A percentile compares a stretch with the other conserved stretches of the same genome.
Conservation (phyloP, 2,329 filamentous ascomycete species). For the Talaromyces sp. region DNA sequence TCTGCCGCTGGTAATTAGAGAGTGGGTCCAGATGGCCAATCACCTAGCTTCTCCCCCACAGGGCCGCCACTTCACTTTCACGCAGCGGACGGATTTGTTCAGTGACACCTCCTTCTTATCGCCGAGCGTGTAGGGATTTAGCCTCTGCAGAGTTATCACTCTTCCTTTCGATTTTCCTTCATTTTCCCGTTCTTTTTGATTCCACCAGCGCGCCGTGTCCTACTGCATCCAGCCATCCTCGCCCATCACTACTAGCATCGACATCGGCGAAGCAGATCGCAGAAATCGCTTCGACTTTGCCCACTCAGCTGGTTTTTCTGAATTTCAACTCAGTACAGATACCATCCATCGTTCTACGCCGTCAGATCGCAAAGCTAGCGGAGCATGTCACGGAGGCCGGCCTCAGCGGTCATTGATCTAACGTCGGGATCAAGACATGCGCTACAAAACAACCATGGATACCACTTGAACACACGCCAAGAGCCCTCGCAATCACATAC, state of each 20-base stretch:
- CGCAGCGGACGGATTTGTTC: not conserved
- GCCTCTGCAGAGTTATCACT: not conserved
- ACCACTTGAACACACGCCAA: not conserved
- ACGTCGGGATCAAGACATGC: slow-evolving; percentile 6
- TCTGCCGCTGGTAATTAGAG: not conserved
- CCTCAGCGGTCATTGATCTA: slow-evolving; percentile 5
- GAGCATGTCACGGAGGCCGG: slow-evolving; percentile 4
- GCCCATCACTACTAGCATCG: not conserved
- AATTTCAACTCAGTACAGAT: not conserved
- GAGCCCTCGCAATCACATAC: not conserved
- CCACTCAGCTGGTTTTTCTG: not conserved
- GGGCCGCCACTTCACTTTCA: not conserved
- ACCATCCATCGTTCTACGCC: not conserved
- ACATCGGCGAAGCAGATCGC: not conserved
- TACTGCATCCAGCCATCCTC: not conserved
- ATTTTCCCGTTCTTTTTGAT: not conserved
- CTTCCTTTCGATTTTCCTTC: not conserved
- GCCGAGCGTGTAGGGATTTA: not conserved
- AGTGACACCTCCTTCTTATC: not conserved
- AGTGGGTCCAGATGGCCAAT: not conserved
- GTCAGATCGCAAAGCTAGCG: not conserved
- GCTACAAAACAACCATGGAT: slow-evolving; percentile 1
- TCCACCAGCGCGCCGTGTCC: not conserved
- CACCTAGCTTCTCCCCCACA: not conserved
- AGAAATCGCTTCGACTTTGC: not conserved